A percentile compares a stretch with the other conserved stretches of the same genome.
Conservation (phyloP, 768 basidiomycete species). For the Dictyophora rubrovolvata region DNA sequence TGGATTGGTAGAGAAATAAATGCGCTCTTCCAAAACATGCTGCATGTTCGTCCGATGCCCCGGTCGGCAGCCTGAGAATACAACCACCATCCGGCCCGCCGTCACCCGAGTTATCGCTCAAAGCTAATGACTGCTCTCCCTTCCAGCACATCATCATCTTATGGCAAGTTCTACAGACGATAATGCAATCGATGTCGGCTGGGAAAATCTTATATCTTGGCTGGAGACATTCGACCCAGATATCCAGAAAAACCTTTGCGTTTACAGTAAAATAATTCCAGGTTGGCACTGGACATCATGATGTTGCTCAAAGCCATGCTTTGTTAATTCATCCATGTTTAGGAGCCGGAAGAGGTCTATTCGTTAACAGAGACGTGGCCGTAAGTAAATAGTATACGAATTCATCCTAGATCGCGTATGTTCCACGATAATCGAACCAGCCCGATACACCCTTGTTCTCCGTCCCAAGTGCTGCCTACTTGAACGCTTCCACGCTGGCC, state of each 20-base stretch:
- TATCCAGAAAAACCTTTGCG: slow-evolving; percentile 30
- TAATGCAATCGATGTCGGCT: slow-evolving; percentile 17
- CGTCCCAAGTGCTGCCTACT: slow-evolving; percentile 57
- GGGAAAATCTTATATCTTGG: slow-evolving; percentile 46
- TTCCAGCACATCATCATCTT: no score
- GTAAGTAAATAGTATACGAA: slow-evolving; percentile 23
- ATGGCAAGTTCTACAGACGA: not conserved
- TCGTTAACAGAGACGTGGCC: slow-evolving; percentile 32
- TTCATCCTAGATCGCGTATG: not conserved
- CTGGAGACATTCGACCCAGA: slow-evolving; percentile 39
- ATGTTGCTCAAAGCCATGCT: no score
- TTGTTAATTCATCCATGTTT: not conserved
- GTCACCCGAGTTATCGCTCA: not conserved
- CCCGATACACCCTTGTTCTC: slow-evolving; percentile 43
- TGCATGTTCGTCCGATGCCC: not conserved
- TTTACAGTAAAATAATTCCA: slow-evolving; percentile 42
- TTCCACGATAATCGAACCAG: not conserved
- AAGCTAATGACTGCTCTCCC: no score
- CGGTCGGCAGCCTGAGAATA: not conserved
- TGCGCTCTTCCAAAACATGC: not conserved
- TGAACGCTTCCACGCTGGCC: slow-evolving; percentile 64
- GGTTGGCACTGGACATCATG: slow-evolving; percentile 25
- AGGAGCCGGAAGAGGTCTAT: slow-evolving; percentile 68
- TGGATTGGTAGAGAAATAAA: not conserved
- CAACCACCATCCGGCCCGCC: not conserved